Conservation (phyloP, 179 eudicot species). For the Nepenthes alata region DNA sequence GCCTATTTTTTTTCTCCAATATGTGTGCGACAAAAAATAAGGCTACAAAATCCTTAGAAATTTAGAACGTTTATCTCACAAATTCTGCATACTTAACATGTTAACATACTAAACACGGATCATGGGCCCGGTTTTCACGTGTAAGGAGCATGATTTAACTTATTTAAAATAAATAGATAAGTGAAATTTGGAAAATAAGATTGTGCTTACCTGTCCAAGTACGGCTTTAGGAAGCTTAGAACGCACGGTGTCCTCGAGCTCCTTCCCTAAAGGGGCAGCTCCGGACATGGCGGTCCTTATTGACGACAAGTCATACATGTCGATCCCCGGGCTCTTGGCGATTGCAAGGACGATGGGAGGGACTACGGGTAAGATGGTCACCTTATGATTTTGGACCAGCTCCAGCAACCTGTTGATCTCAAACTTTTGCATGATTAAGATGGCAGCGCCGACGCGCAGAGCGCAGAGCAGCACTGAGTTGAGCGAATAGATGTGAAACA, state of each 20-base stretch:
- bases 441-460: slow-evolving; percentile 66
- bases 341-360: slow-evolving; percentile 86
- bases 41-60: no score
- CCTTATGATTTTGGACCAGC: slow-evolving; percentile 54
- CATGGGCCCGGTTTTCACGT: no score
- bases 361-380: slow-evolving; percentile 82
- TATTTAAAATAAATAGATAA: no score
- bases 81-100: no score
- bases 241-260: slow-evolving; percentile 70
- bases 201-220: slow-evolving; percentile 70
- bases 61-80: no score
- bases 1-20: no score
- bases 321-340: slow-evolving; percentile 49
- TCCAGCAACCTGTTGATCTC: slow-evolving; percentile 52
- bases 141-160: no score
- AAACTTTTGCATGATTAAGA: slow-evolving; percentile 72
- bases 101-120: no score
- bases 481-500: slow-evolving; percentile 77
- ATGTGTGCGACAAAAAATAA: no score
- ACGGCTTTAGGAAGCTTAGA: slow-evolving; percentile 72
- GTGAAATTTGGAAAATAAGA: neutral
- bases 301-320: slow-evolving; percentile 60
- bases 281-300: slow-evolving; percentile 68
- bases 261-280: slow-evolving; percentile 92
- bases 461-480: slow-evolving; percentile 70